Conservation (phyloP, 495 filamentous ascomycete species). For the Amphirosellinia nigrospora region DNA sequence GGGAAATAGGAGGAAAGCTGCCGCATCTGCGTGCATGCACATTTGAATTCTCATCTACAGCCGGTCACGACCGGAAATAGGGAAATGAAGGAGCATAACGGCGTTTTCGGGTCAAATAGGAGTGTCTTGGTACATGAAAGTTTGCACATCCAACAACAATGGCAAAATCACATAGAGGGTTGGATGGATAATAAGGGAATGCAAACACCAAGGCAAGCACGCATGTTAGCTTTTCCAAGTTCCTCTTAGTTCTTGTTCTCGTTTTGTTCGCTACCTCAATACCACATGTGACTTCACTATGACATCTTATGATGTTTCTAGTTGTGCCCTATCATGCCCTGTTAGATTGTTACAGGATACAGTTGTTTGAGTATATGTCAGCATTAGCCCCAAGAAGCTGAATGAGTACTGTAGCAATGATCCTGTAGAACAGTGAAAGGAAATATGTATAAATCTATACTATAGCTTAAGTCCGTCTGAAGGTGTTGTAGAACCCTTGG, state of each 20-base stretch:
- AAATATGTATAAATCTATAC: too few species aligned
- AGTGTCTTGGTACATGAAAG: slow-evolving; percentile 24
- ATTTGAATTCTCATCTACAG: slow-evolving; percentile 22
- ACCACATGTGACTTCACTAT: neutral
- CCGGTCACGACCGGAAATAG: slow-evolving; percentile 12
- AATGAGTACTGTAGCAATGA: too few species aligned
- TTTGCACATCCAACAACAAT: neutral
- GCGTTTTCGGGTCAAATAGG: slow-evolving; percentile 12
- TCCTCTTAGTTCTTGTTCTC: neutral
- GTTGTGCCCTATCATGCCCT: neutral
- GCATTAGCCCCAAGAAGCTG: too few species aligned
- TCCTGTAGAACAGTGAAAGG: too few species aligned
- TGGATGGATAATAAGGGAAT: slow-evolving; percentile 15
- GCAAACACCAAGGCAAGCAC: neutral
- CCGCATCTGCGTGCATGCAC: slow-evolving; percentile 3
- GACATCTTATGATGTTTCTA: neutral
- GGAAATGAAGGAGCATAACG: slow-evolving; percentile 17
- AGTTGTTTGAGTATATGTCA: neutral
- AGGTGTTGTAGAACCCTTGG: neutral
- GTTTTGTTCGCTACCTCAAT: neutral
- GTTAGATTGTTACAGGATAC: neutral
- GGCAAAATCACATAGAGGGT: neutral
- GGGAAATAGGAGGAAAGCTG: neutral
- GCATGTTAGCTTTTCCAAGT: neutral
- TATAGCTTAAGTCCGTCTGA: too few species aligned